A percentile compares a stretch with the other conserved stretches of the same genome.
phyloP scores from a whole-genome alignment of 202 grass and related monocot genomes.

The Schoenoplectus triqueter region DNA sequence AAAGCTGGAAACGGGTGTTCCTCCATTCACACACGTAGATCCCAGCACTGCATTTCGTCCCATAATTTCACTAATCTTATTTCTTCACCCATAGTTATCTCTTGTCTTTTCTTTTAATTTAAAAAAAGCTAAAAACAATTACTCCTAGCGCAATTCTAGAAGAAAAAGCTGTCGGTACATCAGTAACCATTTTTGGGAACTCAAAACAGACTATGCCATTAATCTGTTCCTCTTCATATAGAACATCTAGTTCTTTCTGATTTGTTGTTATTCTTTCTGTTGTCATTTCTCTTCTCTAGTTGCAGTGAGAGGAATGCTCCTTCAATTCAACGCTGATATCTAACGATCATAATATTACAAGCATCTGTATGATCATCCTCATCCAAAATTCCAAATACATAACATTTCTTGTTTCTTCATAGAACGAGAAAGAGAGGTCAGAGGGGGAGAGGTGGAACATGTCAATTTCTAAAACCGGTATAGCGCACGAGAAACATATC shows the following conservation, averaged over 20 bases:
- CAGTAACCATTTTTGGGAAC: neutral
- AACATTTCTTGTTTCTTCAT: neutral
- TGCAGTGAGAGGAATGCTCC: neutral
- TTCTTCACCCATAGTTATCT: slow-evolving; percentile 33
- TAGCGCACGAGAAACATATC: slow-evolving; percentile 12
- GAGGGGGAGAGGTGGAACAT: neutral
- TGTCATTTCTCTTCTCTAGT: neutral
- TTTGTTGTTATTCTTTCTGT: neutral
- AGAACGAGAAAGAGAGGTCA: neutral
- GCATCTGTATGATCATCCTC: neutral
- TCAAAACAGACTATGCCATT: neutral
- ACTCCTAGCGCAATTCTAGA: neutral
- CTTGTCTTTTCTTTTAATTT: neutral
- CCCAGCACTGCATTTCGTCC: neutral
- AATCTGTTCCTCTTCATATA: neutral
- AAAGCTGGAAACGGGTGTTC: slow-evolving; percentile 31
- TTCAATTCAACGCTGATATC: slow-evolving; percentile 9
- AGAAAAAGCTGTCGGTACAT: neutral
- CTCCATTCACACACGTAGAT: slow-evolving; percentile 31
- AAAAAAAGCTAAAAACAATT: neutral
- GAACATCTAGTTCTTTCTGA: neutral
- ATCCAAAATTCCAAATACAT: neutral
- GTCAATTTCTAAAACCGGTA: slow-evolving; percentile 33
- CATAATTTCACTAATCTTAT: slow-evolving; percentile 1
- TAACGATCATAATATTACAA: neutral